A percentile compares a stretch with the other conserved stretches of the same genome.
These are phyloP conservation scores for Jamesozyma lodderae DNA, from an alignment of 805 yeast genomes.

Conservation along the genomic window DNA sequence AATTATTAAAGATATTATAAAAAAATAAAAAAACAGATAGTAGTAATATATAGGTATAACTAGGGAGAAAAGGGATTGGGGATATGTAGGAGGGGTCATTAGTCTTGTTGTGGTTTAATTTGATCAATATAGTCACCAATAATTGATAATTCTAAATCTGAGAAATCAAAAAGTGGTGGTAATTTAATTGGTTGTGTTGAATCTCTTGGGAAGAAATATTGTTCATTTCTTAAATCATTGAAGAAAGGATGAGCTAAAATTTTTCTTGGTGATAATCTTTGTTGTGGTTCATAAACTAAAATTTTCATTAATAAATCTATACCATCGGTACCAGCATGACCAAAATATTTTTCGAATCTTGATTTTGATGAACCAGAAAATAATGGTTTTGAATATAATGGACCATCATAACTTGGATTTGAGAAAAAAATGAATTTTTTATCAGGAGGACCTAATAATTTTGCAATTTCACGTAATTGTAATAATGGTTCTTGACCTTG, in stretches of 20 bases:
- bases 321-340: constrained; percentile 77
- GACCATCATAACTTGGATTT: constrained; percentile 69
- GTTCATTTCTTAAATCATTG: constrained; percentile 63
- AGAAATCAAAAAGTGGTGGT: constrained; percentile 56
- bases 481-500: constrained; percentile 86
- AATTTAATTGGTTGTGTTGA: constrained; percentile 34
- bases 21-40: too few species aligned
- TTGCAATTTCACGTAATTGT: constrained; percentile 84
- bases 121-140: constrained; percentile 17
- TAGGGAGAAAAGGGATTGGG: not conserved
- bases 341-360: constrained; percentile 55
- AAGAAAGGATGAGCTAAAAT: constrained; percentile 85
- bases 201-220: constrained; percentile 49
- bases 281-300: constrained; percentile 83
- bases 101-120: constrained; percentile 12
- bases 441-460: constrained; percentile 83
- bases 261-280: constrained; percentile 69
- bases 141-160: constrained; percentile 54
- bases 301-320: constrained; percentile 74
- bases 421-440: constrained; percentile 61
- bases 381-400: constrained; percentile 57
- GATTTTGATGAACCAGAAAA: constrained; percentile 47
- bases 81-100: not conserved
- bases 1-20: too few species aligned
- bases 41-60: not conserved